These are phyloP conservation scores for Ceratobasidium theobromae DNA, from an alignment of 1,284 basidiomycete species.

Conservation along the genomic window DNA sequence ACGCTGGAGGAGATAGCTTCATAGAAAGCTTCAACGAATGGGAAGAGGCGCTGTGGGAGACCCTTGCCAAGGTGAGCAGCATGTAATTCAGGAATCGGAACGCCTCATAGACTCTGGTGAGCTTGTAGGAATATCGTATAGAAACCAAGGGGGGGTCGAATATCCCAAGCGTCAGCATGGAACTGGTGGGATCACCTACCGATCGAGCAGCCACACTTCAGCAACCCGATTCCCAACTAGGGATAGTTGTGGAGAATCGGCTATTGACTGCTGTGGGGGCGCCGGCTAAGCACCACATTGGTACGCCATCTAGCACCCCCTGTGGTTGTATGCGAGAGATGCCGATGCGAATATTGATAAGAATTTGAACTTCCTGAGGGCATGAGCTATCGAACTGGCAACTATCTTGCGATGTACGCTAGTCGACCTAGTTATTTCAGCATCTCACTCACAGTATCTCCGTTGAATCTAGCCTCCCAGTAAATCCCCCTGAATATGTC, in stretches of 20 bases:
- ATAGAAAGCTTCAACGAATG: slow-evolving; percentile 53
- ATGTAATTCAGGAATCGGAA: too few relatives aligned
- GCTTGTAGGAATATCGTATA: slow-evolving; percentile 27
- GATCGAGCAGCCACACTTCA: slow-evolving; percentile 46
- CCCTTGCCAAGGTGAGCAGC: slow-evolving; percentile 38
- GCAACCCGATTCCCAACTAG: slow-evolving; percentile 47
- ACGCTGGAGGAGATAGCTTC: slow-evolving; percentile 50
- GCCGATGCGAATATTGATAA: not conserved
- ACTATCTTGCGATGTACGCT: slow-evolving; percentile 26
- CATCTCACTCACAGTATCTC: slow-evolving; percentile 46
- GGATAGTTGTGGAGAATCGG: slow-evolving; percentile 48
- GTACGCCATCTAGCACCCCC: slow-evolving; percentile 39
- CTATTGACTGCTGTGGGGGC: slow-evolving; percentile 47
- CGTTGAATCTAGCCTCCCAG: slow-evolving; percentile 34
- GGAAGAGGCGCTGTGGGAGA: slow-evolving; percentile 48
- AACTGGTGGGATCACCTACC: slow-evolving; percentile 44
- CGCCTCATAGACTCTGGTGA: too few relatives aligned
- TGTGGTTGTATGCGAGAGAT: slow-evolving; percentile 35
- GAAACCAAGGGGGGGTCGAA: slow-evolving; percentile 38
- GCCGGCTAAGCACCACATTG: slow-evolving; percentile 51
- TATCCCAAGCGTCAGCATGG: slow-evolving; percentile 42
- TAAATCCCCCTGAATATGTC: slow-evolving; percentile 33
- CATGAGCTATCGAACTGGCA: slow-evolving; percentile 12
- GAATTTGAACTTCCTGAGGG: slow-evolving; percentile 7
- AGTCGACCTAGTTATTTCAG: slow-evolving; percentile 47